Evolutionary conservation across 768 basidiomycete genomes (phyloP).

Genomic region (Mycena metata): DNA sequence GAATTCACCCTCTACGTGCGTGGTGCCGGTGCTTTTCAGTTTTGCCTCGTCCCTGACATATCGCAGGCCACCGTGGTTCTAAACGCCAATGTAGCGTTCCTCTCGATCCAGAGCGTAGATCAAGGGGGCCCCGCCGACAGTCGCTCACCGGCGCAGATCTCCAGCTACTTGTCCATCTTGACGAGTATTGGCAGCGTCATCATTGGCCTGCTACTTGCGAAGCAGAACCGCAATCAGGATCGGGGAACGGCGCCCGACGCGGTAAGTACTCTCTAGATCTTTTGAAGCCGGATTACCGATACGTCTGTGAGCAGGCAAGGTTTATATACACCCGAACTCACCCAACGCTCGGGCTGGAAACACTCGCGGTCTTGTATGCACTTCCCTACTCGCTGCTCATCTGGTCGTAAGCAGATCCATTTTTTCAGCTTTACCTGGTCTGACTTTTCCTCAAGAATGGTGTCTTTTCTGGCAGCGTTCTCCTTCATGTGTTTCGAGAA

Average conservation of each 20-base stretch:
- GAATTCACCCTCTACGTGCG: conserved; percentile 68
- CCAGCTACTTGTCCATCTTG: conserved; percentile 64
- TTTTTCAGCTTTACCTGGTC: conserved; percentile 40
- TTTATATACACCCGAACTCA: conserved; percentile 38
- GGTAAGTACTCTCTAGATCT: conserved; percentile 45
- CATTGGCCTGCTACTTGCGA: conserved; percentile 61
- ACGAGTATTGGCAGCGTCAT: conserved; percentile 64
- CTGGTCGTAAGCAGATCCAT: conserved; percentile 66
- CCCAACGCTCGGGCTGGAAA: conserved; percentile 59
- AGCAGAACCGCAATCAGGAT: conserved; percentile 58
- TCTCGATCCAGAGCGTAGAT: conserved; percentile 64
- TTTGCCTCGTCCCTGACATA: conserved; percentile 34
- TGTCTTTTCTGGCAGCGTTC: conserved; percentile 56
- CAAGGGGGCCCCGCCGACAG: conserved; percentile 24
- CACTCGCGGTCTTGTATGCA: conserved; percentile 65
- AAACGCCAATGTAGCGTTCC: conserved; percentile 70
- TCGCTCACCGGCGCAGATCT: conserved; percentile 60
- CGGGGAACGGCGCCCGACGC: conserved; percentile 53
- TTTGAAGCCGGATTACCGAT: not conserved
- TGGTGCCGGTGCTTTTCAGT: not conserved
- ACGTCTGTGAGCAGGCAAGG: not conserved
- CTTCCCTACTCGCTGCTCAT: conserved; percentile 69
- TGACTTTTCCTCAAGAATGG: conserved; percentile 45
- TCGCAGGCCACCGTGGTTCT: conserved; percentile 68
- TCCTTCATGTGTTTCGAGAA: conserved; percentile 50